A percentile compares a stretch with the other conserved stretches of the same genome.
These are phyloP conservation scores for Heterobasidion occidentale DNA, from an alignment of 1,284 basidiomycete species.

Conservation along the genomic window DNA sequence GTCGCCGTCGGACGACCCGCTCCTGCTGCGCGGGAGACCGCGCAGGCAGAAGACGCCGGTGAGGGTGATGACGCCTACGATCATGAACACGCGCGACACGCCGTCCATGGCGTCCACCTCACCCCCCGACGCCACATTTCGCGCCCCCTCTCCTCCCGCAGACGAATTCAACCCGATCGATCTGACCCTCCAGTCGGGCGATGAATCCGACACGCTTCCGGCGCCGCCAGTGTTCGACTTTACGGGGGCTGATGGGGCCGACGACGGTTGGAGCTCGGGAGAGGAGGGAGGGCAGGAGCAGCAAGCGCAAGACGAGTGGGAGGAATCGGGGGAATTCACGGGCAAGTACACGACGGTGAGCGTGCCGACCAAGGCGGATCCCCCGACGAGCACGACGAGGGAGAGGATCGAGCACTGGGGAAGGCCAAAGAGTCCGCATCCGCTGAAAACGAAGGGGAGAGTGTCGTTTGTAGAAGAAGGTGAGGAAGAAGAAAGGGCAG, in stretches of 20 bases:
- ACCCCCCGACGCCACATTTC: background rate
- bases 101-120: slow-evolving; percentile 6
- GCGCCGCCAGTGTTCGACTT: slow-evolving; percentile 23
- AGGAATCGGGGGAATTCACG: slow-evolving; percentile 48
- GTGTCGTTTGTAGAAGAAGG: slow-evolving; percentile 11
- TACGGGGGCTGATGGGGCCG: slow-evolving; percentile 12
- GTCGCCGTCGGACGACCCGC: slow-evolving; percentile 66
- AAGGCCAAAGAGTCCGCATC: slow-evolving; percentile 55
- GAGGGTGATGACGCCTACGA: background rate
- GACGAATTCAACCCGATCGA: slow-evolving; percentile 1
- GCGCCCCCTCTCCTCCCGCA: slow-evolving; percentile 1
- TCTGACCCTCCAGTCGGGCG: background rate
- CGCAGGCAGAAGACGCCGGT: slow-evolving; percentile 3
- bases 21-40: slow-evolving; percentile 44
- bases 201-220: slow-evolving; percentile 10
- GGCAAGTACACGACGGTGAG: slow-evolving; percentile 46
- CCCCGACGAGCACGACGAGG: slow-evolving; percentile 48
- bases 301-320: slow-evolving; percentile 15
- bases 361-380: slow-evolving; percentile 59
- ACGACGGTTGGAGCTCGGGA: slow-evolving; percentile 24
- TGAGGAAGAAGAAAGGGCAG: slow-evolving; percentile 13
- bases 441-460: slow-evolving; percentile 9
- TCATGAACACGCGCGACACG: slow-evolving; percentile 6
- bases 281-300: slow-evolving; percentile 3
- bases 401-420: slow-evolving; percentile 54